Percentiles rank a stretch among this genome's conserved stretches.
phyloP scores from a whole-genome alignment of 176 grass and related monocot genomes.

The Sorghum bicolor region Sorghum_bicolor_NCBIv3 NC_012877.2:54937001-54937500 shows the following conservation, averaged over 20 bases:
- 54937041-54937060: slow-evolving; percentile 75
- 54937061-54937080: slow-evolving; percentile 95
- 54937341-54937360: slow-evolving; percentile 75
- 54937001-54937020: slow-evolving; percentile 92
- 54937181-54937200: slow-evolving; percentile 79
- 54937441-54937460: slow-evolving; percentile 81
- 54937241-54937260: slow-evolving; percentile 78
- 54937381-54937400: slow-evolving; percentile 40
- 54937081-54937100: slow-evolving; percentile 98
- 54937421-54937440: slow-evolving; percentile 35
- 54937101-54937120: slow-evolving; percentile 93
- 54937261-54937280: slow-evolving; percentile 66
- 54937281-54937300: slow-evolving; percentile 85
- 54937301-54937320: slow-evolving; percentile 82
- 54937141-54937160: slow-evolving; percentile 84
- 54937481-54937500: slow-evolving; percentile 84
- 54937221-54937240: slow-evolving; percentile 75
- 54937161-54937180: slow-evolving; percentile 96
- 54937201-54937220: slow-evolving; percentile 76
- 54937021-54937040: slow-evolving; percentile 83
- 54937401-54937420: slow-evolving; percentile 58
- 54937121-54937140: slow-evolving; percentile 97
- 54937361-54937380: slow-evolving; percentile 60
- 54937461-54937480: slow-evolving; percentile 54
- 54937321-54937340: slow-evolving; percentile 55